A percentile compares a stretch with the other conserved stretches of the same genome.
Evolutionary conservation across 2,329 filamentous ascomycete genomes (phyloP).

Genomic region (Hymenoscyphus repandus): DNA sequence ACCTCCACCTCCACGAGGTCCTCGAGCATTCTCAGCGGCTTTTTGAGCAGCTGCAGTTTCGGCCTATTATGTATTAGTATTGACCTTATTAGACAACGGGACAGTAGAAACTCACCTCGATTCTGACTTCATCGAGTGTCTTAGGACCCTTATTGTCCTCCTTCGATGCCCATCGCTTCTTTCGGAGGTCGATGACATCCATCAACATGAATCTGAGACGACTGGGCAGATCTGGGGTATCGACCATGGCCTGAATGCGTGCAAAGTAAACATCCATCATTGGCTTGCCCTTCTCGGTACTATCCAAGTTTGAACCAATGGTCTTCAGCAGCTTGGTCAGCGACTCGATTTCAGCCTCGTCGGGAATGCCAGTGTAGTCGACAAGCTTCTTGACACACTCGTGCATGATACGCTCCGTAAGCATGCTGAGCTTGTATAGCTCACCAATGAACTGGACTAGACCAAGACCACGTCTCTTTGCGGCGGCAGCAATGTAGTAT

Average conservation of each 20-base stretch:
- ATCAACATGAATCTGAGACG: slow-evolving; percentile 95
- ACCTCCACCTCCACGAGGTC: slow-evolving; percentile 56
- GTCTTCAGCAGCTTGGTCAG: slow-evolving; percentile 89
- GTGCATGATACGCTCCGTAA: slow-evolving; percentile 99
- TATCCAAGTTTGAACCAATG: slow-evolving; percentile 82
- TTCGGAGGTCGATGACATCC: slow-evolving; percentile 84
- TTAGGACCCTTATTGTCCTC: slow-evolving; percentile 91
- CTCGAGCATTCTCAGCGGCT: slow-evolving; percentile 65
- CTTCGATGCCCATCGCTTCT: slow-evolving; percentile 75
- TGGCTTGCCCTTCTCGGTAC: slow-evolving; percentile 71
- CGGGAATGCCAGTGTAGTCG: slow-evolving; percentile 87
- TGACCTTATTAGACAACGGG: slow-evolving; percentile 2
- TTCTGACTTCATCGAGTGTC: slow-evolving; percentile 89
- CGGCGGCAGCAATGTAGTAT: slow-evolving; percentile 89
- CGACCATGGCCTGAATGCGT: slow-evolving; percentile 77
- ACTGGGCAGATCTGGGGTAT: slow-evolving; percentile 75
- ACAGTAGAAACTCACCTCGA: slow-evolving; percentile 50
- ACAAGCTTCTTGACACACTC: slow-evolving; percentile 97
- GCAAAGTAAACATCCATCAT: slow-evolving; percentile 94
- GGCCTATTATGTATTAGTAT: slow-evolving; percentile 38
- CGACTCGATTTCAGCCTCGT: slow-evolving; percentile 95
- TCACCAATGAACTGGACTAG: slow-evolving; percentile 99
- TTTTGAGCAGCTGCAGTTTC: slow-evolving; percentile 76
- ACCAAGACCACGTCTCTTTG: slow-evolving; percentile 94
- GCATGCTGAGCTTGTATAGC: slow-evolving; percentile 96